Conservation (phyloP, 2,329 filamentous ascomycete species). For the Knoxdaviesia proteae region DNA sequence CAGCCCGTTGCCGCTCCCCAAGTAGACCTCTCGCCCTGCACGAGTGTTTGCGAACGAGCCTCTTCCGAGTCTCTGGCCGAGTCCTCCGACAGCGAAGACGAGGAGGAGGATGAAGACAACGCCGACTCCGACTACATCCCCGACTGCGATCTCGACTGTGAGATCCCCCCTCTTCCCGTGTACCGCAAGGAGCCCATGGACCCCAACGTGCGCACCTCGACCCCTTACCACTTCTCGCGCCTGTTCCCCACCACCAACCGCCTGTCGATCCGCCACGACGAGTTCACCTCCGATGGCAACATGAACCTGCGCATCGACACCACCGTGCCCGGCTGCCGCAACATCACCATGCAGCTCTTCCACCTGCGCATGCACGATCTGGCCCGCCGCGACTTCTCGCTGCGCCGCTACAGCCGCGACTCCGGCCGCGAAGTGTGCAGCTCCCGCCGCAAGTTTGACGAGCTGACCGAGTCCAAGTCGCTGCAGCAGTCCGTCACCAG, state of each 20-base stretch:
- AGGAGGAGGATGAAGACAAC: conserved; percentile 7
- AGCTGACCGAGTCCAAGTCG: neutral
- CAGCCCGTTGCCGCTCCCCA: too few species aligned
- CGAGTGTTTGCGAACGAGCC: too few species aligned
- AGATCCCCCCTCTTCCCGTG: conserved; percentile 32
- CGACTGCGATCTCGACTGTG: conserved; percentile 9
- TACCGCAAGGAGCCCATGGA: conserved; percentile 42
- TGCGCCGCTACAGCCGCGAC: conserved; percentile 78
- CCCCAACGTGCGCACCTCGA: conserved; percentile 51
- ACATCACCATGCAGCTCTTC: conserved; percentile 58
- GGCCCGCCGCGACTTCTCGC: conserved; percentile 66
- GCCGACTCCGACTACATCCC: conserved; percentile 13
- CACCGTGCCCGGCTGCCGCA: conserved; percentile 41
- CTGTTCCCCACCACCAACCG: conserved; percentile 74
- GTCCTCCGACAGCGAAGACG: conserved; percentile 9
- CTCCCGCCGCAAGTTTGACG: conserved; percentile 46
- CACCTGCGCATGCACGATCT: conserved; percentile 91
- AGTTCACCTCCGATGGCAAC: conserved; percentile 76
- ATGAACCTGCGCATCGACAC: conserved; percentile 91
- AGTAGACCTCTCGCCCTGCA: too few species aligned
- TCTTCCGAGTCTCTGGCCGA: too few species aligned
- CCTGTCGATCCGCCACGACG: conserved; percentile 71
- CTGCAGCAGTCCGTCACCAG: conserved; percentile 3
- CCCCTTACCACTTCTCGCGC: conserved; percentile 59
- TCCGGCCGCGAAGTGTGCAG: conserved; percentile 87